Evolutionary conservation across 1,284 basidiomycete species (phyloP).

Genomic region (Volvariella surrecta): DNA sequence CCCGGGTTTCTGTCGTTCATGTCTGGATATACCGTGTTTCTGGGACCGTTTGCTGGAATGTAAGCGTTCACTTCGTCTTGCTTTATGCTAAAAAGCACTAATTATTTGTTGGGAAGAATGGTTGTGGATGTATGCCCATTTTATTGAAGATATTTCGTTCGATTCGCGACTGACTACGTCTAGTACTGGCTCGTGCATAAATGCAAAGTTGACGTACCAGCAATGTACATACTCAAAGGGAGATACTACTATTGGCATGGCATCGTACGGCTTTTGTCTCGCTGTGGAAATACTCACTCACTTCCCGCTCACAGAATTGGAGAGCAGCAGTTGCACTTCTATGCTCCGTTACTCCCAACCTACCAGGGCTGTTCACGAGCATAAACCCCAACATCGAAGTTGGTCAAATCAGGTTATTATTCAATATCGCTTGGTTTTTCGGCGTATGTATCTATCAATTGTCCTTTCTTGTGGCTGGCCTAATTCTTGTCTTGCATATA

Average conservation of each 20-base stretch:
- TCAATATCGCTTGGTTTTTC: conserved; percentile 63
- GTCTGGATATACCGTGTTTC: conserved; percentile 65
- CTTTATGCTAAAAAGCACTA: conserved; percentile 1
- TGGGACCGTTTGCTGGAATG: conserved; percentile 68
- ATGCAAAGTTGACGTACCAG: conserved; percentile 56
- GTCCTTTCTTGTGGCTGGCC: neutral
- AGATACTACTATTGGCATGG: conserved; percentile 58
- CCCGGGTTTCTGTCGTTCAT: conserved; percentile 48
- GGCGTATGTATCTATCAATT: conserved; percentile 38
- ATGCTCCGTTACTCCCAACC: conserved; percentile 50
- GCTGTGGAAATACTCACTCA: conserved; percentile 1
- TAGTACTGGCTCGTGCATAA: conserved; percentile 63
- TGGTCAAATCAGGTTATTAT: conserved; percentile 43
- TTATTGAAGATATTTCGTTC: conserved; percentile 2
- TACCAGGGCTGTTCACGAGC: conserved; percentile 61
- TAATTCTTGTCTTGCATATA: neutral
- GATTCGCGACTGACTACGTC: conserved; percentile 5
- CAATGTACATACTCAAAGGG: conserved; percentile 63
- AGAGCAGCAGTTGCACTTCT: conserved; percentile 57
- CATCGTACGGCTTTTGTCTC: conserved; percentile 34
- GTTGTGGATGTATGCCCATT: conserved; percentile 62
- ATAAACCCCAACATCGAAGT: conserved; percentile 53
- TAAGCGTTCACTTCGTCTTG: conserved; percentile 16
- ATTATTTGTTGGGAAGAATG: conserved; percentile 31
- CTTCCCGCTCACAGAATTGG: conserved; percentile 48